These are phyloP conservation scores for Plasmodiophora brassicae DNA, from an alignment of 208 protist genomes.

Conservation along the genomic window DNA sequence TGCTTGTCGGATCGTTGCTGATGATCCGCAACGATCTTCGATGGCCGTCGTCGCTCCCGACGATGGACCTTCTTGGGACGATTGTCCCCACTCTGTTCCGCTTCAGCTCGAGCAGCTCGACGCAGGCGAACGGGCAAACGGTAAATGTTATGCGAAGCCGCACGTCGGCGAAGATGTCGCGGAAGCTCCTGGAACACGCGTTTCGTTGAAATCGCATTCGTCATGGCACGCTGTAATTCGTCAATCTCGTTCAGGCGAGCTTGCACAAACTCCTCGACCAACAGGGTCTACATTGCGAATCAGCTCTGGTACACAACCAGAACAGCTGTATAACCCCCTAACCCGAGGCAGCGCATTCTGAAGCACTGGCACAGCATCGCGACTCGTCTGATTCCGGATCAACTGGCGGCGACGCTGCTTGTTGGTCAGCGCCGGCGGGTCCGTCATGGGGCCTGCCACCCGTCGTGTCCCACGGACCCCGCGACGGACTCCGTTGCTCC, in stretches of 20 bases:
- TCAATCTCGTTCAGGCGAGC: not conserved
- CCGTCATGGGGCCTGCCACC: too few species aligned
- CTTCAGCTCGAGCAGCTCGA: not conserved
- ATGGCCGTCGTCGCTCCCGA: not conserved
- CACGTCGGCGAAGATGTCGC: constrained; percentile 32
- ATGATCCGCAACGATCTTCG: not conserved
- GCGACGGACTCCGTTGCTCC: too few species aligned
- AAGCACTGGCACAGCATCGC: not conserved
- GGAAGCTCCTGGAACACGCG: constrained; percentile 34
- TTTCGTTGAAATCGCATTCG: not conserved
- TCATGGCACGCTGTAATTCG: not conserved
- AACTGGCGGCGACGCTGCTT: not conserved
- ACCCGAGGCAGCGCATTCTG: not conserved
- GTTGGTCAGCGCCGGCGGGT: not conserved
- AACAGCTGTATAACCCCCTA: not conserved
- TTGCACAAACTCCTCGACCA: not conserved
- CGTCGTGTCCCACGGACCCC: too few species aligned
- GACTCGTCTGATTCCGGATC: not conserved
- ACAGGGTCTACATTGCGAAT: not conserved
- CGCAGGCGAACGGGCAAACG: not conserved
- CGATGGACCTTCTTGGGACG: not conserved
- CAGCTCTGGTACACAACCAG: not conserved
- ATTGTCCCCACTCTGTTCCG: not conserved
- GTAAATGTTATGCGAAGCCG: constrained; percentile 36
- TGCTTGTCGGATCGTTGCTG: constrained; percentile 4